Percentiles rank a stretch among this genome's conserved stretches.
phyloP scores from a whole-genome alignment of 2,329 filamentous ascomycete genomes.

The Trichoderma harzianum region DNA sequence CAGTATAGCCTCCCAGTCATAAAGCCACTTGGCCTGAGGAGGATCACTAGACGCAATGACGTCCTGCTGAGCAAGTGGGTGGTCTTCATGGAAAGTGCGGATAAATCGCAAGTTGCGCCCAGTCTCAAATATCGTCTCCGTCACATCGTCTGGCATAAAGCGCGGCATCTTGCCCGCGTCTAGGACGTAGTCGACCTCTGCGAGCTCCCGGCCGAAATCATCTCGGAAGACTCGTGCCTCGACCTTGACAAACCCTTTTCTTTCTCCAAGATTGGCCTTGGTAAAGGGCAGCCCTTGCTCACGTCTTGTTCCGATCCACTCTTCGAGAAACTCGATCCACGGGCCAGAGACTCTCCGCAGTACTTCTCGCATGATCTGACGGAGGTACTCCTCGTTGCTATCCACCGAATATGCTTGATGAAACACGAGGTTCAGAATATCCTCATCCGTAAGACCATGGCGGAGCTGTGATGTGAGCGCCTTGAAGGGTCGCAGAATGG shows the following conservation, averaged over 20 bases:
- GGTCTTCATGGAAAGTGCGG: slow-evolving; percentile 64
- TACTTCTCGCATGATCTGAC: slow-evolving; percentile 64
- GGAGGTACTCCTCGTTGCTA: slow-evolving; percentile 58
- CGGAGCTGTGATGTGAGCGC: slow-evolving; percentile 47
- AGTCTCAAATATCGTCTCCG: slow-evolving; percentile 71
- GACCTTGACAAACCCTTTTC: slow-evolving; percentile 59
- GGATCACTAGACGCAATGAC: slow-evolving; percentile 46
- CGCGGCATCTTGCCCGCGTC: slow-evolving; percentile 64
- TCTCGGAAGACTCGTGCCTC: slow-evolving; percentile 54
- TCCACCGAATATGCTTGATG: slow-evolving; percentile 61
- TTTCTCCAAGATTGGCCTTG: slow-evolving; percentile 42
- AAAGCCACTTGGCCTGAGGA: slow-evolving; percentile 64
- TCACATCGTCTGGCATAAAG: slow-evolving; percentile 69
- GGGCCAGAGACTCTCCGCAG: slow-evolving; percentile 60
- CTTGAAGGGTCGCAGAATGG: slow-evolving; percentile 51
- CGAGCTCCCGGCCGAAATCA: slow-evolving; percentile 55
- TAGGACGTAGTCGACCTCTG: slow-evolving; percentile 60
- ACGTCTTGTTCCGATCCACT: slow-evolving; percentile 69
- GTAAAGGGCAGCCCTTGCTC: slow-evolving; percentile 55
- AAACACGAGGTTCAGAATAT: slow-evolving; percentile 60
- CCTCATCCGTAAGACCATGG: slow-evolving; percentile 51
- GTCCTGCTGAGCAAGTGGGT: slow-evolving; percentile 60
- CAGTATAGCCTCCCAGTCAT: slow-evolving; percentile 68
- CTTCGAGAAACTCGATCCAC: slow-evolving; percentile 64
- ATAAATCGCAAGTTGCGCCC: slow-evolving; percentile 74